Evolutionary conservation across 331 rosid species (phyloP), one percentile per base, ranked within the genome.

Genomic region (Arachis monticola): DNA sequence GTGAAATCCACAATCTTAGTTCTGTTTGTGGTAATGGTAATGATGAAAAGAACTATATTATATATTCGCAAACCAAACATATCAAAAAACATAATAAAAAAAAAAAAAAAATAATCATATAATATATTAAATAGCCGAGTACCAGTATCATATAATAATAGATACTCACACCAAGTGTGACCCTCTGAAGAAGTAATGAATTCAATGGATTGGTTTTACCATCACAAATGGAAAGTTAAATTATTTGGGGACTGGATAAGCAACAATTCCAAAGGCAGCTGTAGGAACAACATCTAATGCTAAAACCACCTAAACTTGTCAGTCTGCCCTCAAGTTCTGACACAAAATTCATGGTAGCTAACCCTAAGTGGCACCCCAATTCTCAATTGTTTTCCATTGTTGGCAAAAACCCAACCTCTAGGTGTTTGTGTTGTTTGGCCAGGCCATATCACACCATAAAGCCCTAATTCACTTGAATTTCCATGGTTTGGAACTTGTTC

Each of bases 1-100:
- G 97, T 88, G 60, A 91, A 91, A 81, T 91, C 97, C 58, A 82
- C 92, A 50, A 88, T 84, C 86, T 85, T 84, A 10, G 92, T 77
- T 67, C 94, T 61, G 81, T 80, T 87, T 0, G 89, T 88, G 63
- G 87, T 89, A 11, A 91, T 91, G 27, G 91, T 82, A 64, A 91
- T 75, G 70, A n/a, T n/a, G n/a, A n/a, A n/a, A n/a, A n/a, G n/a
- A n/a, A n/a, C n/a, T n/a, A n/a, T n/a, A n/a, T n/a, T n/a, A n/a
- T n/a, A n/a, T n/a, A n/a, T n/a, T 91, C 97, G 0, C 94, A 91
- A 7, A 85, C 86, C 45, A 84, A 85, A 17, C 3, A n/a, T n/a
- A n/a, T n/a, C n/a, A n/a, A n/a, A n/a, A n/a, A n/a, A n/a, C n/a
- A n/a, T n/a, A n/a, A n/a, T n/a, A n/a, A n/a, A n/a, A n/a, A n/a